Percentiles rank a stretch among this genome's conserved stretches.
Evolutionary conservation across 2,329 filamentous ascomycete species (phyloP).

Genomic region (Verticillium nubilum): DNA sequence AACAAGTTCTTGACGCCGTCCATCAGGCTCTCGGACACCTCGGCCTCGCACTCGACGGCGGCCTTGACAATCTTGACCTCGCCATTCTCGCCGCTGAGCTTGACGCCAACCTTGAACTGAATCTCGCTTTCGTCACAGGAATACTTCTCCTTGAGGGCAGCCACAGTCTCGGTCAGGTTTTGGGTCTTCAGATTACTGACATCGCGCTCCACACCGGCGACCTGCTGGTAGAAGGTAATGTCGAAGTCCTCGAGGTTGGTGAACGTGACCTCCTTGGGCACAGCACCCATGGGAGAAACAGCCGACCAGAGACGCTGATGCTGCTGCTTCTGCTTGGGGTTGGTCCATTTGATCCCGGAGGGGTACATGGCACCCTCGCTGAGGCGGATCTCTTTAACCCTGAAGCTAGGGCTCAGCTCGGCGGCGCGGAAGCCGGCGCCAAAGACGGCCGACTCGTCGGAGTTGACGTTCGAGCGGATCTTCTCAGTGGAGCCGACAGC

Average conservation of each 20-base stretch:
- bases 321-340: conserved; percentile 62
- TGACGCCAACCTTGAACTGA: conserved; percentile 71
- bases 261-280: conserved; percentile 79
- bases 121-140: conserved; percentile 73
- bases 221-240: conserved; percentile 72
- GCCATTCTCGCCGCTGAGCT: conserved; percentile 66
- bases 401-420: conserved; percentile 87
- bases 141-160: conserved; percentile 70
- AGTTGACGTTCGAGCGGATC: conserved; percentile 90
- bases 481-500: conserved; percentile 68
- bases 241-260: conserved; percentile 77
- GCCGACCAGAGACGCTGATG: conserved; percentile 81
- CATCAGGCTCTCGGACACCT: conserved; percentile 67
- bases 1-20: conserved; percentile 96
- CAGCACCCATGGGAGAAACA: conserved; percentile 66
- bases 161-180: conserved; percentile 82
- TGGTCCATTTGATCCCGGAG: conserved; percentile 69
- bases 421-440: conserved; percentile 93
- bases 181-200: conserved; percentile 66
- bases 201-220: conserved; percentile 53
- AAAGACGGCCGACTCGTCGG: conserved; percentile 93
- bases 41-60: conserved; percentile 80
- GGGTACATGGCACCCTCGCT: conserved; percentile 72
- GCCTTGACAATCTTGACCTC: conserved; percentile 73
- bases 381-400: conserved; percentile 91